phyloP scores from a whole-genome alignment of 2,329 filamentous ascomycete genomes.

The Rhinocladiella mackenziei region DNA sequence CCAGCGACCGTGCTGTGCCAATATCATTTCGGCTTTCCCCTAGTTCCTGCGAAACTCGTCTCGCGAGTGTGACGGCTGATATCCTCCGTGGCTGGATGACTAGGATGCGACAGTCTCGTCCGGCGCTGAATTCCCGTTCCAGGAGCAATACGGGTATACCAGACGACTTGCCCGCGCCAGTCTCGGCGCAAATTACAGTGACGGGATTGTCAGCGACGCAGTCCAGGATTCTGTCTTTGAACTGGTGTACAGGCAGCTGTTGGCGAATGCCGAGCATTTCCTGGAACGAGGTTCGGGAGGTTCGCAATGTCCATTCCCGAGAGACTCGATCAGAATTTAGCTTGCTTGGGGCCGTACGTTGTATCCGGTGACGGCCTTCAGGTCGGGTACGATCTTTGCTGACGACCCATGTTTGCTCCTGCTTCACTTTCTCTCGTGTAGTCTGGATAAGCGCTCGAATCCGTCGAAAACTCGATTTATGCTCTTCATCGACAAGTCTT shows the following conservation, averaged over 20 bases:
- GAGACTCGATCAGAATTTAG: slow-evolving; percentile 15
- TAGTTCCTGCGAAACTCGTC: slow-evolving; percentile 89
- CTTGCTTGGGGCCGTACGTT: not conserved
- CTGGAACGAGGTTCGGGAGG: slow-evolving; percentile 52
- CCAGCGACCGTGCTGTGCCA: slow-evolving; percentile 75
- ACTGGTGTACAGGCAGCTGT: slow-evolving; percentile 85
- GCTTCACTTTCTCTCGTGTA: slow-evolving; percentile 51
- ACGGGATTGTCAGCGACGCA: slow-evolving; percentile 77
- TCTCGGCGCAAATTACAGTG: slow-evolving; percentile 93
- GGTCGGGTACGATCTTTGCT: slow-evolving; percentile 30
- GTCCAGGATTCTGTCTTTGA: slow-evolving; percentile 70
- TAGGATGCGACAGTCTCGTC: slow-evolving; percentile 82
- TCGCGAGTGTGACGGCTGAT: slow-evolving; percentile 88
- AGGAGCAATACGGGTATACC: slow-evolving; percentile 93
- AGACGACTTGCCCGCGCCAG: slow-evolving; percentile 94
- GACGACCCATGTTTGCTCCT: slow-evolving; percentile 46
- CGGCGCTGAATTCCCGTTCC: slow-evolving; percentile 78
- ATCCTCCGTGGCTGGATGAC: slow-evolving; percentile 95
- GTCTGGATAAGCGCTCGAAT: slow-evolving; percentile 49
- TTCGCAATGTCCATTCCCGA: slow-evolving; percentile 21
- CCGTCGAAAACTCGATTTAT: slow-evolving; percentile 64
- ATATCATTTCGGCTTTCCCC: slow-evolving; percentile 79
- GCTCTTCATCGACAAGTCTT: slow-evolving; percentile 62
- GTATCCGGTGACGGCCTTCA: slow-evolving; percentile 1
- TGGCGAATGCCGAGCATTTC: slow-evolving; percentile 73